Percentiles rank a stretch among this genome's conserved stretches.
Conservation (phyloP, 495 filamentous ascomycete species). For the Copromyces sp. region DNA sequence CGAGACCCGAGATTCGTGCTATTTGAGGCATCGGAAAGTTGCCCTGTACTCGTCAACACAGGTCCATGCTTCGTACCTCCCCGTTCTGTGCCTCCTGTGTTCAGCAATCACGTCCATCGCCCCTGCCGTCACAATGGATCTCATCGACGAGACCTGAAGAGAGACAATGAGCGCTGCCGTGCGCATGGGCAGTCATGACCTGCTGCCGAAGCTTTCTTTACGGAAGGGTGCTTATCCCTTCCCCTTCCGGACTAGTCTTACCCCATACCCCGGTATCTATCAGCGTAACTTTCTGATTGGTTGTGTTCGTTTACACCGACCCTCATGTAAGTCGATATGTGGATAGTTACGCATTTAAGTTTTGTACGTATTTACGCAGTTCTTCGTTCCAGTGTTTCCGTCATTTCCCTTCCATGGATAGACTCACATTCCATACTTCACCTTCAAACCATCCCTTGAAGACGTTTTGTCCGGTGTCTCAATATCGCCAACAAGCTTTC, state of each 20-base stretch:
- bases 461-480: neutral
- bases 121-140: neutral
- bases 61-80: neutral
- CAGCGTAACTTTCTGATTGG: neutral
- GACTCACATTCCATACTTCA: neutral
- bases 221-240: neutral
- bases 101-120: neutral
- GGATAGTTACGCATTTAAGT: neutral
- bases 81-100: neutral
- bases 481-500: neutral
- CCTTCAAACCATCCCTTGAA: neutral
- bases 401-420: neutral
- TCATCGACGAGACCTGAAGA: neutral
- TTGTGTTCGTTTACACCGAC: neutral
- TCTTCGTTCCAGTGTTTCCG: neutral
- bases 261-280: neutral
- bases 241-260: neutral
- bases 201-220: neutral
- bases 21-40: neutral
- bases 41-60: neutral
- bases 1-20: neutral
- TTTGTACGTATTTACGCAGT: neutral
- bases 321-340: neutral
- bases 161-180: neutral
- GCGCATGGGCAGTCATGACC: neutral